phyloP scores from a whole-genome alignment of 352 stramenopile species.

The Phytophthora cajani region DNA sequence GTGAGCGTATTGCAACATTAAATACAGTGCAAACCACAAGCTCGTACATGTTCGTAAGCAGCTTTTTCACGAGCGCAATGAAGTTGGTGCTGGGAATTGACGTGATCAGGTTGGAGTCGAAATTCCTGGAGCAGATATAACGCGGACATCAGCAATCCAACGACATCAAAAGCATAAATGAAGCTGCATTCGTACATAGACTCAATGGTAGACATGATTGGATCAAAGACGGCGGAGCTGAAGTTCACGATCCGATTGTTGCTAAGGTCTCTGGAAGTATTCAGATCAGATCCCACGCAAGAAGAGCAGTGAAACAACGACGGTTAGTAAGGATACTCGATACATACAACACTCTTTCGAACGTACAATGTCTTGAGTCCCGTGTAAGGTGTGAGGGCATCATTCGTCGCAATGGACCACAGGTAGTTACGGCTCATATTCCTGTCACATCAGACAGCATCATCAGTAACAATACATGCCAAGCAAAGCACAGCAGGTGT shows the following conservation, averaged over 20 bases:
- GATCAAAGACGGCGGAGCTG: conserved; percentile 51
- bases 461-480: background rate
- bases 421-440: conserved; percentile 74
- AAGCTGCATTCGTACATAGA: conserved; percentile 47
- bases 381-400: conserved; percentile 51
- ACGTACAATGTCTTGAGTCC: conserved; percentile 57
- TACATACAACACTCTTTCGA: background rate
- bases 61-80: conserved; percentile 45
- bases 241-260: conserved; percentile 70
- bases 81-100: conserved; percentile 69
- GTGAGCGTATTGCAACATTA: background rate
- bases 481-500: background rate
- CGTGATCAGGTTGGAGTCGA: conserved; percentile 66
- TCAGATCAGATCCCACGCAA: background rate
- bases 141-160: background rate
- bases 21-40: background rate
- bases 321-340: too few species aligned
- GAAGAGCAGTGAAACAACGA: background rate
- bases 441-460: conserved; percentile 24
- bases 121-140: conserved; percentile 40
- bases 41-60: conserved; percentile 59
- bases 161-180: background rate
- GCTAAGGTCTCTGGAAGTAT: conserved; percentile 51
- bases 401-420: conserved; percentile 62
- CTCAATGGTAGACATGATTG: conserved; percentile 54